A percentile compares a stretch with the other conserved stretches of the same genome.
phyloP scores from a whole-genome alignment of 2,329 filamentous ascomycete genomes.

The Colletotrichum abscissum region DNA sequence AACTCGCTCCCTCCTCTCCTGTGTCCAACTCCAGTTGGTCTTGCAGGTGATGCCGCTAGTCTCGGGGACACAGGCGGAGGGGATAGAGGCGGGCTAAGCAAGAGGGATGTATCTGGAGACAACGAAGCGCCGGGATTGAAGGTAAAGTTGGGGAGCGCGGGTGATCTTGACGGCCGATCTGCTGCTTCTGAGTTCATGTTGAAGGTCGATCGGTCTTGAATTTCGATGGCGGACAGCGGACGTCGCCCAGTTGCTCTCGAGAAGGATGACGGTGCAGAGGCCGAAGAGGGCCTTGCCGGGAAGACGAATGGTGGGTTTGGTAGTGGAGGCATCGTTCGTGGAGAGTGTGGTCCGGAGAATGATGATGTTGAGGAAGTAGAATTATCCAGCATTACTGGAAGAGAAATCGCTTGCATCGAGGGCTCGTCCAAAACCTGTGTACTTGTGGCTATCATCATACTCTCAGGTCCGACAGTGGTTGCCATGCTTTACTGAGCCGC shows the following conservation, averaged over 20 bases:
- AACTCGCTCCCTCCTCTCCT: constrained; percentile 87
- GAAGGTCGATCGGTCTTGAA: constrained; percentile 46
- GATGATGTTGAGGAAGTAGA: constrained; percentile 39
- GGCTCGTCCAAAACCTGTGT: constrained; percentile 29
- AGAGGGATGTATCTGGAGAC: constrained; percentile 48
- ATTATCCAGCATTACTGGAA: constrained; percentile 44
- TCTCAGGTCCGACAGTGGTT: constrained; percentile 52
- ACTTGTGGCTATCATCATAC: constrained; percentile 43
- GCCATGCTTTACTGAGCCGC: constrained; percentile 59
- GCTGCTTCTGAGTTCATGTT: constrained; percentile 43
- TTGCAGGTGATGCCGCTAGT: constrained; percentile 65
- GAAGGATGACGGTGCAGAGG: constrained; percentile 58
- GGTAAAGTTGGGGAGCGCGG: constrained; percentile 63
- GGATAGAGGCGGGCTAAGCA: constrained; percentile 67
- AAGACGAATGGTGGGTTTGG: constrained; percentile 76
- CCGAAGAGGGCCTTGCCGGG: constrained; percentile 60
- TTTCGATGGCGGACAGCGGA: constrained; percentile 65
- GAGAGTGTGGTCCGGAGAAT: constrained; percentile 45
- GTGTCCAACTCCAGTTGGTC: constrained; percentile 76
- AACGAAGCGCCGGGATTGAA: constrained; percentile 64
- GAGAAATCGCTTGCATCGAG: constrained; percentile 40
- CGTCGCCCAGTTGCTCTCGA: constrained; percentile 62
- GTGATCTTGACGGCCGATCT: constrained; percentile 45
- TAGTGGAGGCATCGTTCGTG: constrained; percentile 53
- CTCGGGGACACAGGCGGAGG: constrained; percentile 57